A percentile compares a stretch with the other conserved stretches of the same genome.
Conservation (phyloP, 257 asterid genomes). For the Anisodus acutangulus region DNA sequence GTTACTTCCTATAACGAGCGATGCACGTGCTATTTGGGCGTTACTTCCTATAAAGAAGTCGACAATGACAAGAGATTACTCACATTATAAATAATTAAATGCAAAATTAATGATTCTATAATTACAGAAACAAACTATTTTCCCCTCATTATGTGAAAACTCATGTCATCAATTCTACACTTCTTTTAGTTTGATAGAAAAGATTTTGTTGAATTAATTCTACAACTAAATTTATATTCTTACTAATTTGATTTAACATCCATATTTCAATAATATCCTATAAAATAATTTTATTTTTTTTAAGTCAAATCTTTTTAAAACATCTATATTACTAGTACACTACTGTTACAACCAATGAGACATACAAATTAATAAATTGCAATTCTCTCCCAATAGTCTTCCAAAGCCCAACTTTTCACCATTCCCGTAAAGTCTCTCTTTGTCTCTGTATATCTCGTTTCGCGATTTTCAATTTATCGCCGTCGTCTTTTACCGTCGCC, state of each 20-base stretch:
- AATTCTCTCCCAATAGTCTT: conserved; percentile 13
- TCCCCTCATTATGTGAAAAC: neutral
- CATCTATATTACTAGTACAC: neutral
- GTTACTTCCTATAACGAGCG: too few species aligned
- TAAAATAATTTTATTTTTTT: neutral
- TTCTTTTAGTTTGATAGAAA: neutral
- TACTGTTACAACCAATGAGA: neutral
- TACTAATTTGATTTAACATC: neutral
- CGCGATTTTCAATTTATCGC: neutral
- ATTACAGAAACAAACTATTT: neutral
- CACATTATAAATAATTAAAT: neutral
- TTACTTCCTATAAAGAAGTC: neutral
- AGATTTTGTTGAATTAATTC: neutral
- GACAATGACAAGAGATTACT: neutral
- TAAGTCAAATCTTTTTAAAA: neutral
- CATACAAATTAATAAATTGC: neutral
- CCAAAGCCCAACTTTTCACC: conserved; percentile 10
- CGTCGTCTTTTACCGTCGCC: conserved; percentile 5
- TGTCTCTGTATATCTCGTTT: neutral
- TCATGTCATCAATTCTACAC: neutral
- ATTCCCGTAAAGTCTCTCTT: neutral
- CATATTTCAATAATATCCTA: neutral
- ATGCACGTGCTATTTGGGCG: too few species aligned
- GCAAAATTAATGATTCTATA: neutral
- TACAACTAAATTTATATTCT: neutral